Evolutionary conservation across 257 asterid genomes (phyloP), one percentile per base, ranked within the genome.

Genomic region (Linaria vulgaris): DNA sequence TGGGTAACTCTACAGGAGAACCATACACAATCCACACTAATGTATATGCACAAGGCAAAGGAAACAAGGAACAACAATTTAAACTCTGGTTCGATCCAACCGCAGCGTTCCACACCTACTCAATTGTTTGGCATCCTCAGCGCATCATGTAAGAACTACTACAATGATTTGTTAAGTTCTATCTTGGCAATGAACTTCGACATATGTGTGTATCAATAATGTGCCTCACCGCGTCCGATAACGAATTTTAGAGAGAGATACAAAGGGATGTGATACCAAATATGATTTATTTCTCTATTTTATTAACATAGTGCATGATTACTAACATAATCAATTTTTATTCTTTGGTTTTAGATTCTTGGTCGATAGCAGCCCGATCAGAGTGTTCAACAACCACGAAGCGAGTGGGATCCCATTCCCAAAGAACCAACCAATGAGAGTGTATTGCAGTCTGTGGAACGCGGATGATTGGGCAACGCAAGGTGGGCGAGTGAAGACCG

Each of bases 381-480:
- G 88, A 66, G 84, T 73, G 1, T 81, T 56, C 78, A 70, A 73
- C 82, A 75, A 81, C 62, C 65, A 78, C 34, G 69, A 69, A 3
- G 25, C 75, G 0, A 59, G 23, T 9, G 85, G 82, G 3, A 61
- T 78, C 30, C 74, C 82, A 0, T 82, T 76, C 63, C 84, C 88
- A 0, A 62, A 13, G 56, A 76, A 3, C 61, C 76, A 82, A 63
- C 65, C 77, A 7, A 82, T 82, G 87, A 65, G 71, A 51, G 75
- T 82, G 2, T 48, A 65, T 63, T 71, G 82, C 82, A 82, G 87
- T 80, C 22, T 81, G 24, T 81, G 87, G 84, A 78, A 77, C 12
- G 85, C 85, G 1, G 85, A 80, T 9, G 82, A 77, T 6, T 80
- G 82, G 82, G 85, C 80, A 8, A 81, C 82, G 5, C 87, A 75